These are phyloP conservation scores for Coprinopsis marcescibilis DNA, from an alignment of 768 basidiomycete genomes.

Conservation along the genomic window DNA sequence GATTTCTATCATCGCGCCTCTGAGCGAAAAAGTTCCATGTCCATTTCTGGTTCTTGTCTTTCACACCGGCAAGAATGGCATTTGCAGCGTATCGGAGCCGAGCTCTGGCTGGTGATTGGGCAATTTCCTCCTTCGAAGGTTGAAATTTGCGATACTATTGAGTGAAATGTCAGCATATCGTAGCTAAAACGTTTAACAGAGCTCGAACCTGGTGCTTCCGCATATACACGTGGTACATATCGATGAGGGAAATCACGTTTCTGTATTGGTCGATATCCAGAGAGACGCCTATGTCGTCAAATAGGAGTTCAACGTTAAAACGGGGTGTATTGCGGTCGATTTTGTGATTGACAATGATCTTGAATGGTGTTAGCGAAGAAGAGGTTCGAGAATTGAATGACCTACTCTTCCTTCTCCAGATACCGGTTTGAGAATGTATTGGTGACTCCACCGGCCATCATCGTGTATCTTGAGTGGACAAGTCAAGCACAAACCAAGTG, in stretches of 20 bases:
- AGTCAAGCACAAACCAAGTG: background rate
- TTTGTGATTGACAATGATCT: conserved; percentile 82
- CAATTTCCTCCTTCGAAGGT: conserved; percentile 56
- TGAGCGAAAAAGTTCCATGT: conserved; percentile 88
- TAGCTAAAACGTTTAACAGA: background rate
- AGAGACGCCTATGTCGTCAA: conserved; percentile 89
- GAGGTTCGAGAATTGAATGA: conserved; percentile 11
- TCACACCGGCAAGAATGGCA: conserved; percentile 79
- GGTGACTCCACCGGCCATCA: conserved; percentile 60
- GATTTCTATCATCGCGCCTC: conserved; percentile 80
- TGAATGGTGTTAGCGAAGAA: conserved; percentile 2
- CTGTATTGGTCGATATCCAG: conserved; percentile 94
- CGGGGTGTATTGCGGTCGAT: conserved; percentile 70
- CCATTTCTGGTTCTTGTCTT: conserved; percentile 80
- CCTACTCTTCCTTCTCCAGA: conserved; percentile 88
- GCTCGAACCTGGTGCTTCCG: conserved; percentile 67
- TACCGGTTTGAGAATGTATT: conserved; percentile 93
- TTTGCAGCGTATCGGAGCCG: conserved; percentile 72
- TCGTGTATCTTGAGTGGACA: conserved; percentile 34
- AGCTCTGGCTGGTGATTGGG: conserved; percentile 55
- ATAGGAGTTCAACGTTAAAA: conserved; percentile 81
- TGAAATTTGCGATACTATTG: conserved; percentile 78
- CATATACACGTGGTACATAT: conserved; percentile 95
- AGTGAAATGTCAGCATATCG: conserved; percentile 12
- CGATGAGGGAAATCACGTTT: conserved; percentile 85